Evolutionary conservation across 208 protist species (phyloP), one percentile per base, ranked within the genome.

Genomic region (Leishmania amazonensis): DNA sequence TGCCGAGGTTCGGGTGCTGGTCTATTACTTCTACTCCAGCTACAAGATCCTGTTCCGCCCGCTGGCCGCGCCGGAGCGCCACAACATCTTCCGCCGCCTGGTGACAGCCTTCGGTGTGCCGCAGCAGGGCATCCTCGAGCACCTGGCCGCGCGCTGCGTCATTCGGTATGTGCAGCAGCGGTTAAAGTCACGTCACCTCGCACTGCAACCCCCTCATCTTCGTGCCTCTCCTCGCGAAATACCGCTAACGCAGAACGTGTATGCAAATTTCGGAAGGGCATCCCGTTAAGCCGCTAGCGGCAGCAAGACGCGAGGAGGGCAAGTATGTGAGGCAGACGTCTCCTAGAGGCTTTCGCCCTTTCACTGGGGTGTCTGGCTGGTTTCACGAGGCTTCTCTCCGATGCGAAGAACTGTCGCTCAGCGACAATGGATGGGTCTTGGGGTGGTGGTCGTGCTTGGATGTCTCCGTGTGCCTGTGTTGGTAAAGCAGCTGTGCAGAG

Each of bases 21-120:
- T 97, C 40, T 95, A 90, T 75, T 95, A 91, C 79, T 94, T 95
- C 74, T 97, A 90, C 80, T 87, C 83, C 35, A 89, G 89, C 71
- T 94, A 87, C 79, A 92, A 93, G 77, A 77, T 93, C 49, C 83
- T 97, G 38, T 89, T 97, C 80, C 89, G 88, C 47, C 91, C 93
- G n/a, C 85, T 97, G 28, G 89, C 91, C 13, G 84, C 76, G 54
- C 85, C 89, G 47, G 91, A 97, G 84, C 87, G 90, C 3, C 87
- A 83, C 45, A 97, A 95, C 86, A 93, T 97, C 58, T 94, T 89
- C 83, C 81, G 84, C 8, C 93, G 93, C 5, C 83, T 97, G 51
- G 80, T 90, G 62, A 90, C 77, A 0, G 91, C 88, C 21, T 93
- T 95, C 81, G 91, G 91, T 1, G 88, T 97, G 65, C 90, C 93